Evolutionary conservation across 306 rosid genomes (phyloP).

Genomic region (Hippophae rhamnoides): DNA sequence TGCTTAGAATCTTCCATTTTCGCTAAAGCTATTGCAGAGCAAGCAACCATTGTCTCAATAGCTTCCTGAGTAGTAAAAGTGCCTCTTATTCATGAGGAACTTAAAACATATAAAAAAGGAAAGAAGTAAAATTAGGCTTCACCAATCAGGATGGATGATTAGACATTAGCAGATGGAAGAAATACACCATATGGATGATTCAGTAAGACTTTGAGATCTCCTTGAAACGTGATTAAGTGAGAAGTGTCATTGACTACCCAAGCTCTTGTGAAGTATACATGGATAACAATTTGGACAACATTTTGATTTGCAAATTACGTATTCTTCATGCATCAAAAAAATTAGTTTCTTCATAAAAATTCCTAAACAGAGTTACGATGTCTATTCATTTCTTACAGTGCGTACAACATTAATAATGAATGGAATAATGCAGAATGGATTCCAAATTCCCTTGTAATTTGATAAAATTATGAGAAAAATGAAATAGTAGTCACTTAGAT

Average conservation of each 20-base stretch:
- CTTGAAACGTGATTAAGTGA: slow-evolving; percentile 6
- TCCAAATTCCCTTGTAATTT: too few species aligned
- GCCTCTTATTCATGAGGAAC: slow-evolving; percentile 19
- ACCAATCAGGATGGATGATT: neutral
- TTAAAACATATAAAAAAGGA: slow-evolving; percentile 12
- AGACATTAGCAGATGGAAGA: slow-evolving; percentile 7
- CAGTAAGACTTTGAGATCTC: slow-evolving; percentile 9
- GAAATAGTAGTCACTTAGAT: too few species aligned
- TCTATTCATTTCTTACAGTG: too few species aligned
- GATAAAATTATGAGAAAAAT: too few species aligned
- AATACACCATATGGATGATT: neutral
- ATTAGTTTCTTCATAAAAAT: too few species aligned
- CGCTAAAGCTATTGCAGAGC: slow-evolving; percentile 75
- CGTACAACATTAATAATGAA: too few species aligned
- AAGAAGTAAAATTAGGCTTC: neutral
- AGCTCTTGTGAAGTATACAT: neutral
- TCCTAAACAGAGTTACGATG: too few species aligned
- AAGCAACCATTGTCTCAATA: slow-evolving; percentile 85
- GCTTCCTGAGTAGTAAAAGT: slow-evolving; percentile 58
- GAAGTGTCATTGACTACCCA: neutral
- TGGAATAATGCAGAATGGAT: too few species aligned
- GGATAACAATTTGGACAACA: too few species aligned
- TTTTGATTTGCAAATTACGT: too few species aligned
- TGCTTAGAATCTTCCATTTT: slow-evolving; percentile 43
- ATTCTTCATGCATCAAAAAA: too few species aligned